These are phyloP conservation scores for Chytriomyces confervae DNA, from an alignment of 192 early-diverging fungal genomes.

Conservation along the genomic window DNA sequence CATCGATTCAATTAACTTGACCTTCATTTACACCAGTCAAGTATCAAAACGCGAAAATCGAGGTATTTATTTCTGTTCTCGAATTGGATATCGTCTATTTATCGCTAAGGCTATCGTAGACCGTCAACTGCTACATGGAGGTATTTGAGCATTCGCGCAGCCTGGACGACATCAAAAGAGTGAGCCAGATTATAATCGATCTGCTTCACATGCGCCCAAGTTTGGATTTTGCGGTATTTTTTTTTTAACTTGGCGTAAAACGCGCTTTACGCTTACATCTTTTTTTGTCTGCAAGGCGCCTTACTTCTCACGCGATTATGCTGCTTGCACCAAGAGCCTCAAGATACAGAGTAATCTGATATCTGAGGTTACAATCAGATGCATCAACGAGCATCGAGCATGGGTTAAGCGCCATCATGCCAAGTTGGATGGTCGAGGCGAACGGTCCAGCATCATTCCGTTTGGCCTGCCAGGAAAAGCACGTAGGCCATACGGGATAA, in stretches of 20 bases:
- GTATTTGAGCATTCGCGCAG: constrained; percentile 52
- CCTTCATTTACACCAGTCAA: constrained; percentile 27
- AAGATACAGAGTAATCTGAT: constrained; percentile 45
- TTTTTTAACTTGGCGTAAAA: not conserved
- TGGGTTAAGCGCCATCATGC: constrained; percentile 38
- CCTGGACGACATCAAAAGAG: constrained; percentile 30
- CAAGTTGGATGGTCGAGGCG: no score
- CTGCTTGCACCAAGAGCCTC: constrained; percentile 38
- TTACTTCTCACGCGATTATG: constrained; percentile 54
- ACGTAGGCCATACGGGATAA: constrained; percentile 30
- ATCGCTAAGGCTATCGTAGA: constrained; percentile 19
- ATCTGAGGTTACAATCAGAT: constrained; percentile 29
- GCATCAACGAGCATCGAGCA: constrained; percentile 31
- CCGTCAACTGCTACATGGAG: constrained; percentile 57
- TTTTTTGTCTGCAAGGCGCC: constrained; percentile 29
- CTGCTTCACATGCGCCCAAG: constrained; percentile 45
- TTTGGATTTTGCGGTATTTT: constrained; percentile 48
- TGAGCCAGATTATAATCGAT: constrained; percentile 53
- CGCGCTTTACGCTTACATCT: not conserved
- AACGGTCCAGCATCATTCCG: not conserved
- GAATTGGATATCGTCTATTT: no score
- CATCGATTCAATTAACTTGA: no score
- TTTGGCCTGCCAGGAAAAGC: constrained; percentile 40
- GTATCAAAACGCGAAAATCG: constrained; percentile 59
- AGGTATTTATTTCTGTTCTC: constrained; percentile 26